Evolutionary conservation across 441 rosid genomes (phyloP).

Genomic region (Aquilaria agallochum): DNA sequence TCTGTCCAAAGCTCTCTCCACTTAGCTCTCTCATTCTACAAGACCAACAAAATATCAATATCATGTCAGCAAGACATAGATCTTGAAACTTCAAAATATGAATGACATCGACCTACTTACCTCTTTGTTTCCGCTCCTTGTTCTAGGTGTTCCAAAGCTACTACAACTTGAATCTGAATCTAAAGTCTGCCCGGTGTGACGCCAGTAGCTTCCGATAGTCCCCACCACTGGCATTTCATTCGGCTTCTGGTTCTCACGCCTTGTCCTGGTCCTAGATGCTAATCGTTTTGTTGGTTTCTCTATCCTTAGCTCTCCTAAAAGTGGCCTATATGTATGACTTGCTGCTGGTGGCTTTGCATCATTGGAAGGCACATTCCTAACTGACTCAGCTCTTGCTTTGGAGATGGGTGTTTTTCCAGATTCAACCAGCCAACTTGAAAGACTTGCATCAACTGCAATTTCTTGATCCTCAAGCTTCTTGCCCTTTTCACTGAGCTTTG

Average conservation of each 20-base stretch:
- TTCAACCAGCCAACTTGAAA: conserved; percentile 55
- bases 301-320: conserved; percentile 15
- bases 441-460: conserved; percentile 45
- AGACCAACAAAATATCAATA: conserved; percentile 4
- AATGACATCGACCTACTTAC: background rate
- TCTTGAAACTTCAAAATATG: background rate
- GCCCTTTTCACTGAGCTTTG: conserved; percentile 6
- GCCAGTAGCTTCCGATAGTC: conserved; percentile 40
- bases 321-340: conserved; percentile 11
- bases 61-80: background rate
- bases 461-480: conserved; percentile 22
- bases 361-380: conserved; percentile 21
- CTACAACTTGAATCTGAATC: conserved; percentile 22
- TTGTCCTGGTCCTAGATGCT: conserved; percentile 14
- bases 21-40: conserved; percentile 18
- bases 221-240: conserved; percentile 26
- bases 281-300: conserved; percentile 21
- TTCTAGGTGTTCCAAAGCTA: conserved; percentile 17
- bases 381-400: conserved; percentile 25
- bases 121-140: conserved; percentile 15
- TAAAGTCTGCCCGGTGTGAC: conserved; percentile 27
- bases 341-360: conserved; percentile 11
- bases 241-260: conserved; percentile 11
- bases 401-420: conserved; percentile 28
- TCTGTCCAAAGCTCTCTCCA: conserved; percentile 12